Evolutionary conservation across 1,139 yeast genomes (phyloP), one percentile per base, ranked within the genome.

Genomic region (Saccharomyces hybrid): DNA sequence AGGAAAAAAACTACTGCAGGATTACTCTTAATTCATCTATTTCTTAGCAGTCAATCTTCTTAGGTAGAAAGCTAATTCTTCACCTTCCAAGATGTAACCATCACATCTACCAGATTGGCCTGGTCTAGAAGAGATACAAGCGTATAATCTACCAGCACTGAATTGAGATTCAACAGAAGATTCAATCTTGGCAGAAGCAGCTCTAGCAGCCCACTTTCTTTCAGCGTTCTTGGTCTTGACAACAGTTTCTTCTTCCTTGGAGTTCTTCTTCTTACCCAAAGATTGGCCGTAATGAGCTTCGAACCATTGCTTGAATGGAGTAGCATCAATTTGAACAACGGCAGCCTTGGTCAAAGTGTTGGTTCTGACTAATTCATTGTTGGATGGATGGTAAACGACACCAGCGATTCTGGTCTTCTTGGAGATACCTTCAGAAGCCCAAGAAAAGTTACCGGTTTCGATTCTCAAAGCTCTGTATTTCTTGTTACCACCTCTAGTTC

Each of bases 91-190:
- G 81, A 93, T 86, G 95, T 95, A 93, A 81, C 99, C 99, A 78
- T 95, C 99, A 82, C 93, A 86, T 84, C 99, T 95, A 81, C 99
- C 99, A 69, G 96, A 87, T 86, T 93, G 99, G 80, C 99, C 99
- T 78, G 99, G 99, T 86, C 99, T 91, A 60, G 99, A 93, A 70
- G 99, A 90, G 76, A 93, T 90, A 78, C 84, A 86, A 78, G 99
- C 99, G 83, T 93, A 93, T 74, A 93, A 86, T 82, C 95, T 90
- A 85, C 98, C 98, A 70, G 98, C 90, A 78, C 86, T 85, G 86
- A 93, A 93, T 83, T 93, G 99, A 72, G 91, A 75, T 75, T 90
- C 95, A 71, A 93, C 93, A 73, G 96, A 84, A 68, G 82, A 76
- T 81, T 91, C 97, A 72, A 90, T 81, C 80, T 84, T 82, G 71